Percentiles rank a stretch among this genome's conserved stretches.
These are phyloP conservation scores for Chrysophaeum taylorii DNA, from an alignment of 352 stramenopile genomes.

Conservation along the genomic window DNA sequence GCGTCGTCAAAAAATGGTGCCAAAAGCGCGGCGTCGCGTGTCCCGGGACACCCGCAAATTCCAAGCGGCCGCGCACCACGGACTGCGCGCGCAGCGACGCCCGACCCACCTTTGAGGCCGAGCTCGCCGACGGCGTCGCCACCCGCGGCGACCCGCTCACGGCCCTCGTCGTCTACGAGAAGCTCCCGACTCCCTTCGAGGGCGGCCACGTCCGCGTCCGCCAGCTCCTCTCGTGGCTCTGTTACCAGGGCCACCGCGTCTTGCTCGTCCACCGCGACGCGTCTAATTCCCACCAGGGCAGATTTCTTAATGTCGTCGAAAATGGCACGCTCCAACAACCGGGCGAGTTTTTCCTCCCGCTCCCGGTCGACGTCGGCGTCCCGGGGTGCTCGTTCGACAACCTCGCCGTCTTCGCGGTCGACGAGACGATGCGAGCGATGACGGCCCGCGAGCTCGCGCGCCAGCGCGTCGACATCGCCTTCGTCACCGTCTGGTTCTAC, in stretches of 20 bases:
- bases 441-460: not conserved
- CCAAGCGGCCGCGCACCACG: too few relatives aligned
- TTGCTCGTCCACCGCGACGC: not conserved
- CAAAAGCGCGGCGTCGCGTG: not conserved
- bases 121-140: not conserved
- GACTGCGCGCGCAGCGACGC: not conserved
- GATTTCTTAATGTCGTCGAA: too few relatives aligned
- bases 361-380: not conserved
- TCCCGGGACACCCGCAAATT: too few relatives aligned
- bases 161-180: constrained; percentile 8
- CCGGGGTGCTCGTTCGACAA: not conserved
- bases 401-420: not conserved
- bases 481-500: constrained; percentile 8
- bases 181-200: constrained; percentile 10
- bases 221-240: not conserved
- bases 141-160: not conserved
- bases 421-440: not conserved
- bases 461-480: constrained; percentile 4
- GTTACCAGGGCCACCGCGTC: not conserved
- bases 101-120: not conserved
- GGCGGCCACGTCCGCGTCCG: constrained; percentile 8
- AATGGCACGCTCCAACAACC: too few relatives aligned
- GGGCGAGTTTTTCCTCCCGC: too few relatives aligned
- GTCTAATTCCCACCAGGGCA: too few relatives aligned
- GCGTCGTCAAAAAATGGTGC: not conserved